Evolutionary conservation across 140 eudicot genomes (phyloP).

Genomic region (Cichorium intybus): DNA sequence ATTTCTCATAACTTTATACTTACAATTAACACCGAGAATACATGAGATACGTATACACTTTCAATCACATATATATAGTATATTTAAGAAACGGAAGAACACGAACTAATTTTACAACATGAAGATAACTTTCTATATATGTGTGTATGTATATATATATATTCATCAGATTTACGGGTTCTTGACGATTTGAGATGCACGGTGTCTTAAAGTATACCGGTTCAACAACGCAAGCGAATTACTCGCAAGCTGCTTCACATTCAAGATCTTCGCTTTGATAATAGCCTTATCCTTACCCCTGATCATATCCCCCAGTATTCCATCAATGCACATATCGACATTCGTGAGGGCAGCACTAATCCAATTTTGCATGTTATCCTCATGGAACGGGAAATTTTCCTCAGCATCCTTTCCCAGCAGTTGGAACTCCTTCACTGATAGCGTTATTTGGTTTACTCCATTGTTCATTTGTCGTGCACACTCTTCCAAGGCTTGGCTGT

Average conservation of each 20-base stretch:
- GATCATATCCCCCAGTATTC: conserved; percentile 41
- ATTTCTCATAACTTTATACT: conserved; percentile 21
- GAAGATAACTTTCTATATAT: conserved; percentile 2
- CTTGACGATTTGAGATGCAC: conserved; percentile 46
- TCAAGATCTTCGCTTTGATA: conserved; percentile 49
- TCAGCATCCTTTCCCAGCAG: conserved; percentile 26
- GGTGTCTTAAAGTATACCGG: conserved; percentile 52
- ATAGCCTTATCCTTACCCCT: conserved; percentile 41
- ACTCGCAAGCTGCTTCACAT: conserved; percentile 68
- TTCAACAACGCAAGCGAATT: conserved; percentile 60
- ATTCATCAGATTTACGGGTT: conserved; percentile 30
- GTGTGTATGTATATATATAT: neutral
- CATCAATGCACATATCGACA: conserved; percentile 53
- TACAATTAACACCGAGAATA: conserved; percentile 17
- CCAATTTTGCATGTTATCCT: conserved; percentile 69
- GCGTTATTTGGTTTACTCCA: conserved; percentile 52
- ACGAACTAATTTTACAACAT: conserved; percentile 2
- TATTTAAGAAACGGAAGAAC: neutral
- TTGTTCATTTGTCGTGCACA: conserved; percentile 51
- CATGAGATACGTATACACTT: neutral
- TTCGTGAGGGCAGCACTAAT: conserved; percentile 68
- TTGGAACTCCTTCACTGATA: conserved; percentile 49
- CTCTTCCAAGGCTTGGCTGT: conserved; percentile 34
- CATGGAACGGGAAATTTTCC: conserved; percentile 46
- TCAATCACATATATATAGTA: neutral